Evolutionary conservation across 257 asterid species (phyloP).

Genomic region (Osmanthus fragrans): DNA sequence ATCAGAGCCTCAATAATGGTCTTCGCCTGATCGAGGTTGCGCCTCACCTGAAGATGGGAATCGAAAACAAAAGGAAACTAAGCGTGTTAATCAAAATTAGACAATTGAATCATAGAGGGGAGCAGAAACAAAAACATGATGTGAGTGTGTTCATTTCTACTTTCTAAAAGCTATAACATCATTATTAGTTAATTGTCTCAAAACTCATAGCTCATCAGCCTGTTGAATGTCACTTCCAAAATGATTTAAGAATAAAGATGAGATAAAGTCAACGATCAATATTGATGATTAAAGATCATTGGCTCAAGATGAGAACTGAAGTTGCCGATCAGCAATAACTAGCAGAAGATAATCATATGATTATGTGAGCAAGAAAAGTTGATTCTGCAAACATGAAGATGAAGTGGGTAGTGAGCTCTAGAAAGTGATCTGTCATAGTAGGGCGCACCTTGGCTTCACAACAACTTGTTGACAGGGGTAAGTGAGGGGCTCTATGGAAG

Average conservation of each 20-base stretch:
- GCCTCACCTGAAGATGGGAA: slow-evolving; percentile 74
- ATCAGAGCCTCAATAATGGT: slow-evolving; percentile 76
- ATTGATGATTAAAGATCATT: slow-evolving; percentile 12
- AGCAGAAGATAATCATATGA: neutral
- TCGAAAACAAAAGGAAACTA: slow-evolving; percentile 19
- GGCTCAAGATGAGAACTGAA: slow-evolving; percentile 9
- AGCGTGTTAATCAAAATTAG: neutral
- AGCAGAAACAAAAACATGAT: slow-evolving; percentile 3
- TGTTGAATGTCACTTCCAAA: slow-evolving; percentile 7
- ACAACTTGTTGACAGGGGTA: slow-evolving; percentile 11
- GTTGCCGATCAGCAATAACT: neutral
- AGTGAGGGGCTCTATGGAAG: slow-evolving; percentile 14
- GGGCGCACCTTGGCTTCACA: slow-evolving; percentile 1
- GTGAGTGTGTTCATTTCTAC: neutral
- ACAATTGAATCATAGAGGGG: neutral
- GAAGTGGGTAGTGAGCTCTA: neutral
- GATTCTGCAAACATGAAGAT: slow-evolving; percentile 11
- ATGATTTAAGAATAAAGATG: slow-evolving; percentile 13
- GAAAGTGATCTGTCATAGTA: neutral
- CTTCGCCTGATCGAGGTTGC: slow-evolving; percentile 98
- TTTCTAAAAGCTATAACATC: neutral
- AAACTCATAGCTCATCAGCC: slow-evolving; percentile 13
- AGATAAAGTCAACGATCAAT: neutral
- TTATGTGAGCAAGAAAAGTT: slow-evolving; percentile 6
- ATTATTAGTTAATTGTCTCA: neutral